Evolutionary conservation across 768 basidiomycete genomes (phyloP).

Genomic region (Pisolithus orientalis): DNA sequence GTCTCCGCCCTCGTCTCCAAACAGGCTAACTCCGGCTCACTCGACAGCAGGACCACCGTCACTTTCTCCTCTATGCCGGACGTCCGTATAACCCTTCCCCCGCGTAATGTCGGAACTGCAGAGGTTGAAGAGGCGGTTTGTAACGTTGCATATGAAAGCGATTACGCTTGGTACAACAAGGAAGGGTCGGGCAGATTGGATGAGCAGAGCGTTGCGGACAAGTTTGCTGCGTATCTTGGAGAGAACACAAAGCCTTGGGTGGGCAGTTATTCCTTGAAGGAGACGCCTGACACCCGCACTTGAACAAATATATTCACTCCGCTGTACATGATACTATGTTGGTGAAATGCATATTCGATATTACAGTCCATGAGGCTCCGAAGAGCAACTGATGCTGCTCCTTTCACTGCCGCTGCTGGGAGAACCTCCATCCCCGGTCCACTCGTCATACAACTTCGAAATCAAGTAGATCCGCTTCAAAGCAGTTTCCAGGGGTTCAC

Average conservation of each 20-base stretch:
- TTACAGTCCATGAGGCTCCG: no score
- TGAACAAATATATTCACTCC: no score
- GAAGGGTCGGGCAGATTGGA: slow-evolving; percentile 72
- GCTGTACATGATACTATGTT: no score
- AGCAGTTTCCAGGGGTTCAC: no score
- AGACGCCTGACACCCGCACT: no score
- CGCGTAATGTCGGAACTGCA: slow-evolving; percentile 82
- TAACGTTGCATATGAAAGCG: slow-evolving; percentile 83
- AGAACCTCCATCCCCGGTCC: no score
- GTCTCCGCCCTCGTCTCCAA: slow-evolving; percentile 65
- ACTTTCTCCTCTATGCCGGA: slow-evolving; percentile 29
- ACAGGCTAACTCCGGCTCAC: slow-evolving; percentile 42
- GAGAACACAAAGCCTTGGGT: slow-evolving; percentile 51
- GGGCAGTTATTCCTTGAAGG: no score
- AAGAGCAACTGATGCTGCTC: no score
- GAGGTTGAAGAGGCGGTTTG: slow-evolving; percentile 86
- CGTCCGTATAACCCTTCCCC: slow-evolving; percentile 55
- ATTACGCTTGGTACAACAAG: slow-evolving; percentile 79
- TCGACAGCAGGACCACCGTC: slow-evolving; percentile 47
- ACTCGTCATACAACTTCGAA: no score
- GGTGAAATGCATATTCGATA: no score
- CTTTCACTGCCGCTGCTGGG: no score
- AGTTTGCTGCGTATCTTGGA: slow-evolving; percentile 68
- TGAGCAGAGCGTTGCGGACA: slow-evolving; percentile 58
- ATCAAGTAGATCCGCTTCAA: no score